Evolutionary conservation across 257 asterid species (phyloP).

Genomic region (Scutellaria galericulata): DNA sequence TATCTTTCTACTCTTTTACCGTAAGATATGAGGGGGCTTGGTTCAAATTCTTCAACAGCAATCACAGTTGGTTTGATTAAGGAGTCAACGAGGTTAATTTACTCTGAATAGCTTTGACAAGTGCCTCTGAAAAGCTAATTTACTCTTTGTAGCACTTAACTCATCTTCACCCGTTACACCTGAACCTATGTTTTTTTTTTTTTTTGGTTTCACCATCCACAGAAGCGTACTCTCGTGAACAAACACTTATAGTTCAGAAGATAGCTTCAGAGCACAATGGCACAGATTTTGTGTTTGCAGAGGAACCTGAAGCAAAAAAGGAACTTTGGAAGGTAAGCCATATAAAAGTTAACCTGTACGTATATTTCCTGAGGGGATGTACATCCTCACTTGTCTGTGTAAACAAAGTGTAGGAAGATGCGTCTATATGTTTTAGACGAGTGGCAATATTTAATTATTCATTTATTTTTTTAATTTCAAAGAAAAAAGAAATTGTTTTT

Average conservation of each 20-base stretch:
- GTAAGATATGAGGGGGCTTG: not conserved
- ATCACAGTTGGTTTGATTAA: no score
- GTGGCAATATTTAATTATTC: not conserved
- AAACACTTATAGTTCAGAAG: constrained; percentile 87
- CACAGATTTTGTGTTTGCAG: constrained; percentile 86
- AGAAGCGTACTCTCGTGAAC: constrained; percentile 94
- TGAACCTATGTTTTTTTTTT: constrained; percentile 12
- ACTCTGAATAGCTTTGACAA: no score
- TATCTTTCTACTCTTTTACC: not conserved
- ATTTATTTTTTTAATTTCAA: not conserved
- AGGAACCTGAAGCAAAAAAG: constrained; percentile 84
- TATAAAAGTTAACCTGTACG: constrained; percentile 16
- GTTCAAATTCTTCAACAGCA: no score
- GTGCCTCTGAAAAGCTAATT: not conserved
- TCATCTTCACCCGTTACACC: constrained; percentile 21
- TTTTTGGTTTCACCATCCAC: constrained; percentile 35
- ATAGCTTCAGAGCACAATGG: constrained; percentile 88
- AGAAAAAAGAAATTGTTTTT: constrained; percentile 2
- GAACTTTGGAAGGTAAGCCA: constrained; percentile 90
- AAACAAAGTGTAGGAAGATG: not conserved
- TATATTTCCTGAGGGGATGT: not conserved
- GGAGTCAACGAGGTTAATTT: no score
- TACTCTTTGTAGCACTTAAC: constrained; percentile 5
- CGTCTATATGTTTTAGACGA: no score
- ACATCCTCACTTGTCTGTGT: not conserved